Conservation (phyloP, 2,329 filamentous ascomycete species). For the Thielaviopsis euricoi region DNA sequence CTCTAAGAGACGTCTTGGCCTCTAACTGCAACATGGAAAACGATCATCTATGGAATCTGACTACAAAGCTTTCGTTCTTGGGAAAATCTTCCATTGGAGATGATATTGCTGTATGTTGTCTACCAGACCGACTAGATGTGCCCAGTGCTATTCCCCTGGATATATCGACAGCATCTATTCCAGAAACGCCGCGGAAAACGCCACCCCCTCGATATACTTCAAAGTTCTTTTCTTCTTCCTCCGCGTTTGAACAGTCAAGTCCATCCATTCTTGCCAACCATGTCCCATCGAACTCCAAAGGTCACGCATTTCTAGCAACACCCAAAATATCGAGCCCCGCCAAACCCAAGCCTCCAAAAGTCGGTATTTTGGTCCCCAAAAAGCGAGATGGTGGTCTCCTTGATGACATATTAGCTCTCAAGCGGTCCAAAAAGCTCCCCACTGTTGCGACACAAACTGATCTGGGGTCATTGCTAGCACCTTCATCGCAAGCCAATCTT, state of each 20-base stretch:
- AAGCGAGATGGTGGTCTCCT: slow-evolving; percentile 2
- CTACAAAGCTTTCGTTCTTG: not conserved
- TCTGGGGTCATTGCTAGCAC: not conserved
- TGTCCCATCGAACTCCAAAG: not conserved
- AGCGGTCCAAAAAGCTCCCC: not conserved
- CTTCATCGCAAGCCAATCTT: slow-evolving; percentile 5
- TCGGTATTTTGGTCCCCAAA: not conserved
- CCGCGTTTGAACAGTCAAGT: not conserved
- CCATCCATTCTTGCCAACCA: not conserved
- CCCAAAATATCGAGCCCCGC: not conserved
- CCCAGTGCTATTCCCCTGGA: not conserved
- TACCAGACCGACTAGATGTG: not conserved
- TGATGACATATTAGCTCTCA: slow-evolving; percentile 1
- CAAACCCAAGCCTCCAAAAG: not conserved
- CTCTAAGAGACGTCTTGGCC: not conserved
- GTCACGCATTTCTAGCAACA: not conserved
- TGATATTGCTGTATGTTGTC: not conserved
- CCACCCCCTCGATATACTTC: not conserved
- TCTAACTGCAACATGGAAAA: not conserved
- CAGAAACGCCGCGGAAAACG: not conserved
- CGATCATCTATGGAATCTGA: not conserved
- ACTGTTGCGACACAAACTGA: not conserved
- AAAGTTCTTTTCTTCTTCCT: not conserved
- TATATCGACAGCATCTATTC: not conserved
- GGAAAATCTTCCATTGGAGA: not conserved